Conservation (phyloP, 352 stramenopile genomes). For the Globisporangium heterothallicum region DNA sequence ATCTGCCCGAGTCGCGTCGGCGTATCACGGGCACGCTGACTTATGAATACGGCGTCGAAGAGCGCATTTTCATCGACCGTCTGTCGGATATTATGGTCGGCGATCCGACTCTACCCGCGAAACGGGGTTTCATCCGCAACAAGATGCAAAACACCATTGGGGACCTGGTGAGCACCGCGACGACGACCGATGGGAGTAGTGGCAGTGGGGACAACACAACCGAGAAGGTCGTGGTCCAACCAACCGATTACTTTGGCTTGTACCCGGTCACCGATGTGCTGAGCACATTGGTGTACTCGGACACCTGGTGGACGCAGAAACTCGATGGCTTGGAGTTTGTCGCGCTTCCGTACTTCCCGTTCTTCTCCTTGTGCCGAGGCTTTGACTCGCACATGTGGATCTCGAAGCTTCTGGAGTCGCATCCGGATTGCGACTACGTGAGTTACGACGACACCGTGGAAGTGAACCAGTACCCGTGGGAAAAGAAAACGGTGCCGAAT, state of each 20-base stretch:
- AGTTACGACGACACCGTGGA: slow-evolving; percentile 84
- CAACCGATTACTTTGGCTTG: slow-evolving; percentile 54
- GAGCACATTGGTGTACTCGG: slow-evolving; percentile 31
- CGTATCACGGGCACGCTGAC: slow-evolving; percentile 44
- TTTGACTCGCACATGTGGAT: slow-evolving; percentile 94
- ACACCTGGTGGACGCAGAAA: slow-evolving; percentile 78
- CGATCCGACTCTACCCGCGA: slow-evolving; percentile 57
- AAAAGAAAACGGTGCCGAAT: slow-evolving; percentile 72
- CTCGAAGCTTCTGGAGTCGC: slow-evolving; percentile 91
- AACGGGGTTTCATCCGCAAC: slow-evolving; percentile 54
- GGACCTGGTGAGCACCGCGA: slow-evolving; percentile 15
- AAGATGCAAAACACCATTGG: slow-evolving; percentile 54
- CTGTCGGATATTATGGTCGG: slow-evolving; percentile 91
- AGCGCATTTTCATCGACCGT: slow-evolving; percentile 84
- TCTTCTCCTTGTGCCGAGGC: slow-evolving; percentile 93
- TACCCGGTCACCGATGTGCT: slow-evolving; percentile 39
- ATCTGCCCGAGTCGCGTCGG: slow-evolving; percentile 82
- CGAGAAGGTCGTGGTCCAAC: slow-evolving; percentile 11
- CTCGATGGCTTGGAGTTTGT: slow-evolving; percentile 60
- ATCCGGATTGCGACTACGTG: slow-evolving; percentile 90
- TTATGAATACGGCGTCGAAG: slow-evolving; percentile 72
- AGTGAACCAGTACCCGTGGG: slow-evolving; percentile 90
- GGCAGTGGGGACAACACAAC: slow-evolving; percentile 8
- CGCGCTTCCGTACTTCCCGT: slow-evolving; percentile 93
- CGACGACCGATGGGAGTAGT: slow-evolving; percentile 13